Evolutionary conservation across 192 early-diverging fungal species (phyloP).

Genomic region (Chytriomyces confervae): DNA sequence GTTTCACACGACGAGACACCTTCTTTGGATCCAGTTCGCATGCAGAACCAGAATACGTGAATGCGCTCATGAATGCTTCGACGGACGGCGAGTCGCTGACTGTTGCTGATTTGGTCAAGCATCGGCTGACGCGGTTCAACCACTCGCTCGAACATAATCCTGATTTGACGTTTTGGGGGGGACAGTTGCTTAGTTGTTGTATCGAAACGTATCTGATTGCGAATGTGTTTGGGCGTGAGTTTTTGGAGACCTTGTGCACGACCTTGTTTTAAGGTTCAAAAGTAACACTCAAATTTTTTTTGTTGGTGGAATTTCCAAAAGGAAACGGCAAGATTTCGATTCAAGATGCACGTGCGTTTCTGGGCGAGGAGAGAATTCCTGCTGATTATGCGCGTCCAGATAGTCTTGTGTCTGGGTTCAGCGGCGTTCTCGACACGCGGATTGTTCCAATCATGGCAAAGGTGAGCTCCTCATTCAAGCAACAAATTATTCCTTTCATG

Average conservation of each 20-base stretch:
- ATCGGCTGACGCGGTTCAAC: slow-evolving; percentile 33
- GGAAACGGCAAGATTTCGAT: neutral
- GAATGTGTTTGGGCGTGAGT: slow-evolving; percentile 14
- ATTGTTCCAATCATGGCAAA: neutral
- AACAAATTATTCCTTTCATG: neutral
- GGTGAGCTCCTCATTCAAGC: neutral
- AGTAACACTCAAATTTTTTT: neutral
- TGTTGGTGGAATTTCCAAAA: neutral
- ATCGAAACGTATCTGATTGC: slow-evolving; percentile 15
- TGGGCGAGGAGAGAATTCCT: neutral
- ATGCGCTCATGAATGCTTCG: slow-evolving; percentile 29
- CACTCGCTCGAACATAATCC: slow-evolving; percentile 41
- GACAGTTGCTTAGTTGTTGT: neutral
- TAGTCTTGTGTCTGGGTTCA: neutral
- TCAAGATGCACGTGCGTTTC: neutral
- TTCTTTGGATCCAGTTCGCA: slow-evolving; percentile 37
- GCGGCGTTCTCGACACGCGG: neutral
- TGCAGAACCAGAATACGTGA: slow-evolving; percentile 25
- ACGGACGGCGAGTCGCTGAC: slow-evolving; percentile 39
- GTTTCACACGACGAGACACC: slow-evolving; percentile 37
- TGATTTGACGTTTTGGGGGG: slow-evolving; percentile 21
- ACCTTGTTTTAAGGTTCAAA: no score
- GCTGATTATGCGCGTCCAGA: neutral
- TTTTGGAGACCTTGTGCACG: no score
- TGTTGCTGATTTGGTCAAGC: slow-evolving; percentile 34